Evolutionary conservation across 1,139 yeast genomes (phyloP).

Genomic region (Geotrichum phurueaensis): DNA sequence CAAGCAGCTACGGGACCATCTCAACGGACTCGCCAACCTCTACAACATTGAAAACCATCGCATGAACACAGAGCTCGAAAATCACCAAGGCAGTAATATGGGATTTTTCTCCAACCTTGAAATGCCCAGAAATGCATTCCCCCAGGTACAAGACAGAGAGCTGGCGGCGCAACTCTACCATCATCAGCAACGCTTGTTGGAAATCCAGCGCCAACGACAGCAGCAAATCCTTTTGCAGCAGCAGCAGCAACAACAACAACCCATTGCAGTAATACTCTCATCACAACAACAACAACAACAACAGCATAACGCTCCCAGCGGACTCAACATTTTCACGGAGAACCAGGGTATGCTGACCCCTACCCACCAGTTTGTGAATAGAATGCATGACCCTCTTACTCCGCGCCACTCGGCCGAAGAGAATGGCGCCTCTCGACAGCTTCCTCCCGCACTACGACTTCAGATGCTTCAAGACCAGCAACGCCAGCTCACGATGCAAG

Average conservation of each 20-base stretch:
- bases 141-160: not conserved
- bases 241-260: not conserved
- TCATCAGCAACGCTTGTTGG: not conserved
- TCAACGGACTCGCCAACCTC: not conserved
- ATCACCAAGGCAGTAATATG: not conserved
- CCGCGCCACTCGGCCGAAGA: not conserved
- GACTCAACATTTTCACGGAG: not conserved
- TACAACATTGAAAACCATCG: not conserved
- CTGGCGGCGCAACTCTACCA: not conserved
- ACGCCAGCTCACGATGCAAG: constrained; percentile 4
- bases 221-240: not conserved
- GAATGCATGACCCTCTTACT: not conserved
- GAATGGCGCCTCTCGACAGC: not conserved
- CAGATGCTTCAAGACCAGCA: constrained; percentile 10
- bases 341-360: not conserved
- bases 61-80: not conserved
- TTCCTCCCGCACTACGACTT: not conserved
- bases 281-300: not conserved
- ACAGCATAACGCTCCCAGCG: not conserved
- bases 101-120: not conserved
- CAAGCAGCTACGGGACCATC: constrained; percentile 45
- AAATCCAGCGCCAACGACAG: not conserved
- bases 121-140: not conserved
- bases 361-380: not conserved
- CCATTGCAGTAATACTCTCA: not conserved